Base-by-base conservation (phyloP, 2,329 filamentous ascomycete species). In the Fusarium denticulatum region DNA sequence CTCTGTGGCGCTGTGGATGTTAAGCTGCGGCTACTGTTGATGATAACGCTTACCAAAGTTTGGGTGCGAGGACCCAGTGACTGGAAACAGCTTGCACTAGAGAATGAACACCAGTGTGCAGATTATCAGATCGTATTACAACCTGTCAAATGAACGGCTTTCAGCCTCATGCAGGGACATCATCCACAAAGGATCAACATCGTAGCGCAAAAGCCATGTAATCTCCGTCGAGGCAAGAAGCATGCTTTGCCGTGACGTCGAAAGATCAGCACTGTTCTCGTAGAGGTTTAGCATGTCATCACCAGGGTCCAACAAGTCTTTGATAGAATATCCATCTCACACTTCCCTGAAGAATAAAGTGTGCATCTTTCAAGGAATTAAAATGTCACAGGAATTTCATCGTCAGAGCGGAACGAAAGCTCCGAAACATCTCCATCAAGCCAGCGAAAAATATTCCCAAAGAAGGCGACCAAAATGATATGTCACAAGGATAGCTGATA, bases 391-490 rank as follows among this genome's bases (percentile, higher is more conserved):
- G 24, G 45, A 26, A 30, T 50, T 40, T 40, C 26, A 60, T 53
- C 53, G 37, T 39, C 40, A 60, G 30, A 18, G 24, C 52, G 64
- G 66, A 57, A 47, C 66, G 68, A 26, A 69, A 69, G 58, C 43
- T 69, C 65, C 43, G 66, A 43, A 16, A 18, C 24, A 30, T 30
- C 24, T 24, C 20, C 24, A 34, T 34, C 47, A 39, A 34, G 37
- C 12, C 22, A 30, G 37, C 39, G 46, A 69, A 43, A 20, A 32
- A 15, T 26, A 42, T 58, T 26, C 40, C 45, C n/a, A 58, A 43
- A 64, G 36, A 43, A 65, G 36, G 39, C 24, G 20, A 24, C 14
- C 28, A 42, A 59, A 39, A 46, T 69, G 57, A 64, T 36, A 7
- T 52, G 39, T 60, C 58, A 11, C 36, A 46, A 43, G 40, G 18